Conservation (phyloP, 352 stramenopile species). For the Thalassiosira livingstoniorum region DNA sequence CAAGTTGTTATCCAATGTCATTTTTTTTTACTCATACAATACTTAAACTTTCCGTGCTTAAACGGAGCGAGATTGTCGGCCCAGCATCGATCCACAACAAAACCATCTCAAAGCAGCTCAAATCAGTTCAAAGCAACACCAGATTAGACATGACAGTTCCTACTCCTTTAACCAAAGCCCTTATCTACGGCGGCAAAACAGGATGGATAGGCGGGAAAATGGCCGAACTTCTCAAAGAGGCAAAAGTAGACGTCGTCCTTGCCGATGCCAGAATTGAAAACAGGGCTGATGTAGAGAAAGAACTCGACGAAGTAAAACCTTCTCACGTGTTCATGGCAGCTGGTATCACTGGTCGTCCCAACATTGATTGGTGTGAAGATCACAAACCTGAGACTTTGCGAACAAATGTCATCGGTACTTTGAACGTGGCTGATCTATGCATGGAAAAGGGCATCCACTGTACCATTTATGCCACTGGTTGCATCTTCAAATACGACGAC, state of each 20-base stretch:
- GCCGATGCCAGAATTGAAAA: conserved; percentile 88
- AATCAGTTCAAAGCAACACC: too few species aligned
- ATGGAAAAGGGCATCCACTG: conserved; percentile 87
- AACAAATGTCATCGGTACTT: conserved; percentile 90
- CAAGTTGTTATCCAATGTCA: too few species aligned
- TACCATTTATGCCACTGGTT: conserved; percentile 91
- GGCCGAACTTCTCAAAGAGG: conserved; percentile 77
- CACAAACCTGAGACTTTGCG: conserved; percentile 89
- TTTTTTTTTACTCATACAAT: too few species aligned
- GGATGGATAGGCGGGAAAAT: conserved; percentile 90
- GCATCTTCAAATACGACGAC: conserved; percentile 93
- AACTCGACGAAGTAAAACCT: conserved; percentile 88
- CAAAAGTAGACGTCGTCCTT: conserved; percentile 80
- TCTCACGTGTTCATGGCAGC: conserved; percentile 91
- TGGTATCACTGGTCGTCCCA: conserved; percentile 90
- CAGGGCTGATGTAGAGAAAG: conserved; percentile 79
- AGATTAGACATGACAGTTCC: conserved; percentile 18
- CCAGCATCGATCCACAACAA: too few species aligned
- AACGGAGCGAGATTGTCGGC: too few species aligned
- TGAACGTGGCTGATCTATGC: conserved; percentile 89
- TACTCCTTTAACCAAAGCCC: conserved; percentile 72
- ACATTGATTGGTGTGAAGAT: conserved; percentile 93
- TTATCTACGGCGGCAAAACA: conserved; percentile 89
- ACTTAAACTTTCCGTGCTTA: too few species aligned
- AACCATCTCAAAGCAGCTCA: too few species aligned